Percentiles rank a stretch among this genome's conserved stretches.
phyloP scores from a whole-genome alignment of 2,329 filamentous ascomycete genomes.

The Tolypocladium ophioglossoides region DNA sequence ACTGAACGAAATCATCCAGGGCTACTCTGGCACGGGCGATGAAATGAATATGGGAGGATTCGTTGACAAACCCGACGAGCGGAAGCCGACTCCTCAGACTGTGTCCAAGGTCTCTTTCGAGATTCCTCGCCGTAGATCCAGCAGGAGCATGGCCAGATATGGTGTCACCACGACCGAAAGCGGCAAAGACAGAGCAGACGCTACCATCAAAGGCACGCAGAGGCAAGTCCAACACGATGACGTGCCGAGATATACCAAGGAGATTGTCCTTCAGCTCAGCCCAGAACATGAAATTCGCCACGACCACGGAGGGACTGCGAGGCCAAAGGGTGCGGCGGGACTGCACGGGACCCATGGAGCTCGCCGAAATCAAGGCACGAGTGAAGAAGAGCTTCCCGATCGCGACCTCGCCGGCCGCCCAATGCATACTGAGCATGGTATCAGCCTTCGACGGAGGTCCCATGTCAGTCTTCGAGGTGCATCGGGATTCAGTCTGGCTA shows the following conservation, averaged over 20 bases:
- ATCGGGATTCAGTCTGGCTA: conserved; percentile 40
- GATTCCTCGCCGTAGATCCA: conserved; percentile 7
- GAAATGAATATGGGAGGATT: conserved; percentile 2
- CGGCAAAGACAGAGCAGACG: not conserved
- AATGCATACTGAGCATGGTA: conserved; percentile 18
- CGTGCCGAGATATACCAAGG: not conserved
- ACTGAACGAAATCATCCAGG: conserved; percentile 14
- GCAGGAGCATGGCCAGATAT: conserved; percentile 1
- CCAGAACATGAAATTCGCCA: conserved; percentile 1
- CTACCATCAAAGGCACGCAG: not conserved
- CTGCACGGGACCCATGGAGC: not conserved
- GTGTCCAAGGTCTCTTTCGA: conserved; percentile 1
- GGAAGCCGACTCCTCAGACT: not conserved
- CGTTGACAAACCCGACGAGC: not conserved
- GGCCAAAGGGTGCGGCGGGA: not conserved
- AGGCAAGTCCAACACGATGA: not conserved
- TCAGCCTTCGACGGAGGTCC: conserved; percentile 38
- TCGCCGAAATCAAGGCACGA: conserved; percentile 6
- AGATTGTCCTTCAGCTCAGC: not conserved
- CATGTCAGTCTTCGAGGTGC: conserved; percentile 42
- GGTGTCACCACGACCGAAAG: not conserved
- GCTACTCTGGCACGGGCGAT: conserved; percentile 10
- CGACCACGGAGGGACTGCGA: not conserved
- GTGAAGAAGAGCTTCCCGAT: conserved; percentile 14
- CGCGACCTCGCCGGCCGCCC: conserved; percentile 13